Conservation (phyloP, 345 rosid genomes). For the Hirschfeldia incana region DNA sequence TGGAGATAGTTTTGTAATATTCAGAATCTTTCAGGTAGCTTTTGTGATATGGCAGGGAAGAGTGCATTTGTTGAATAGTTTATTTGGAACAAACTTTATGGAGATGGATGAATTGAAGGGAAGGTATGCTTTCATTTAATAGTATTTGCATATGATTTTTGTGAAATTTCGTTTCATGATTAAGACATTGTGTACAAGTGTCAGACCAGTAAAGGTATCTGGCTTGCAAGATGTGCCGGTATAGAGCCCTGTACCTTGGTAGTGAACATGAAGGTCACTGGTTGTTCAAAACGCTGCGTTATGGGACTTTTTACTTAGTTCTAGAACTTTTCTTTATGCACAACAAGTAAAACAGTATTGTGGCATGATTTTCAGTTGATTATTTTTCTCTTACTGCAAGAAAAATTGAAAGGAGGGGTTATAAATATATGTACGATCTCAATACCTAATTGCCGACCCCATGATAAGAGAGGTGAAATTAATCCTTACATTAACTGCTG, state of each 20-base stretch:
- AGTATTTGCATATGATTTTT: background rate
- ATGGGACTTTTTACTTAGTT: background rate
- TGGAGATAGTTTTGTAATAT: slow-evolving; percentile 2
- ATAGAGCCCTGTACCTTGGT: slow-evolving; percentile 89
- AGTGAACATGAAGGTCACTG: slow-evolving; percentile 95
- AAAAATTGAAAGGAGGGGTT: background rate
- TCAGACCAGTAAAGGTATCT: slow-evolving; percentile 92
- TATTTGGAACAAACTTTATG: slow-evolving; percentile 81
- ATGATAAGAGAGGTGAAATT: slow-evolving; percentile 19
- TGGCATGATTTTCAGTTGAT: slow-evolving; percentile 9
- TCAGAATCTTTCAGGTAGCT: background rate
- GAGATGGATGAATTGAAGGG: slow-evolving; percentile 98
- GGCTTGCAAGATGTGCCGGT: slow-evolving; percentile 80
- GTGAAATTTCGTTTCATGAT: slow-evolving; percentile 1
- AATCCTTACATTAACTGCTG: slow-evolving; percentile 31
- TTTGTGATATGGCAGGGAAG: slow-evolving; percentile 63
- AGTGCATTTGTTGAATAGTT: slow-evolving; percentile 83
- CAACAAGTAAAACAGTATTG: background rate
- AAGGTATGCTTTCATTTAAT: slow-evolving; percentile 52
- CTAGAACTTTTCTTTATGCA: background rate
- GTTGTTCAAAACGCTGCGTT: slow-evolving; percentile 34
- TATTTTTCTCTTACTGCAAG: background rate
- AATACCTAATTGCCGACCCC: background rate
- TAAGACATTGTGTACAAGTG: slow-evolving; percentile 47
- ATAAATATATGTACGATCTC: slow-evolving; percentile 1